Evolutionary conservation across 176 grass and related monocot species (phyloP).

Genomic region (Ensete ventricosum): DNA sequence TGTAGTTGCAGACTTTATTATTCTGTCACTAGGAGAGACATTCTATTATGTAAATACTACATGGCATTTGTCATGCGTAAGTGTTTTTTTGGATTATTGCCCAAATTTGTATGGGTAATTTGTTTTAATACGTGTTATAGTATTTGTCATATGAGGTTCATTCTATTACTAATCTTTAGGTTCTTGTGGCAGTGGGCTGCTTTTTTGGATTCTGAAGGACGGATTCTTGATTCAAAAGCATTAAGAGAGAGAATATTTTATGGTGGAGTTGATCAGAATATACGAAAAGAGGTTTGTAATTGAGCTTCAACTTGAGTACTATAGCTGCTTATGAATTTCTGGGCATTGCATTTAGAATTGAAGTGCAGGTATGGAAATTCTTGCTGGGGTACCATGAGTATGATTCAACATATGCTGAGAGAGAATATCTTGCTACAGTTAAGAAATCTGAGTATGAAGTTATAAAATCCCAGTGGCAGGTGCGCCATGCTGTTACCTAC

Average conservation of each 20-base stretch:
- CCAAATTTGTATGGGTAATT: background rate
- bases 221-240: constrained; percentile 81
- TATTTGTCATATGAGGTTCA: constrained; percentile 8
- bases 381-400: constrained; percentile 89
- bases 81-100: background rate
- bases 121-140: constrained; percentile 1
- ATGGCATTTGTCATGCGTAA: background rate
- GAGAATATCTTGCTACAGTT: constrained; percentile 59
- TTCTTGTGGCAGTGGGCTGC: constrained; percentile 54
- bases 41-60: background rate
- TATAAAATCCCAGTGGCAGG: constrained; percentile 96
- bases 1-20: too few species aligned
- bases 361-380: constrained; percentile 91
- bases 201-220: constrained; percentile 92
- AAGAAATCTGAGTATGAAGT: constrained; percentile 80
- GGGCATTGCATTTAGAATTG: constrained; percentile 11
- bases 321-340: constrained; percentile 13
- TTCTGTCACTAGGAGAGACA: too few species aligned
- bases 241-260: constrained; percentile 85
- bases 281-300: constrained; percentile 77
- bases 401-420: constrained; percentile 95
- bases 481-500: constrained; percentile 24
- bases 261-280: constrained; percentile 73
- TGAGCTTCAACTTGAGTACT: constrained; percentile 1
- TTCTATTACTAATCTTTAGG: constrained; percentile 13